Percentiles rank a stretch among this genome's conserved stretches.
Conservation (phyloP, 2,329 filamentous ascomycete species). For the Trichothecium roseum region DNA sequence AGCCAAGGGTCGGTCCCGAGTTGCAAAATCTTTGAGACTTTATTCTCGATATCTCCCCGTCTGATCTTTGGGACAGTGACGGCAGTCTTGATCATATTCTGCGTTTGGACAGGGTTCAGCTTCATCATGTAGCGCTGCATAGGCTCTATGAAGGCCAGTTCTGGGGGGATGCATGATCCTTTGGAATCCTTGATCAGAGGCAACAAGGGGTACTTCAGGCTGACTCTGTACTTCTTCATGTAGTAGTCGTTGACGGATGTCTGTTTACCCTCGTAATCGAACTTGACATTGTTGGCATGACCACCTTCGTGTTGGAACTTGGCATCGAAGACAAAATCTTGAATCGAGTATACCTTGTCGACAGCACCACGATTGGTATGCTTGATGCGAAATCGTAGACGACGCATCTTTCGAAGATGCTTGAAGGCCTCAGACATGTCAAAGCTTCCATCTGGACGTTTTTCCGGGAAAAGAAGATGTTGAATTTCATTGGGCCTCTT, state of each 20-base stretch:
- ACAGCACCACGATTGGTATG: conserved; percentile 36
- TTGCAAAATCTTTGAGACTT: conserved; percentile 44
- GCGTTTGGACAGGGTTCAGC: conserved; percentile 54
- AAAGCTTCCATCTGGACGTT: conserved; percentile 12
- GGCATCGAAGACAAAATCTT: conserved; percentile 36
- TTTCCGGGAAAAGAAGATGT: conserved; percentile 23
- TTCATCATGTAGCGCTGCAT: conserved; percentile 56
- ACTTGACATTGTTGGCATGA: conserved; percentile 39
- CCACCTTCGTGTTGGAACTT: conserved; percentile 34
- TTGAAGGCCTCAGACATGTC: conserved; percentile 41
- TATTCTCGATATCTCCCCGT: conserved; percentile 47
- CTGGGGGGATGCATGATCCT: conserved; percentile 49
- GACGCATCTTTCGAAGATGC: conserved; percentile 40
- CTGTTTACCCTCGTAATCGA: conserved; percentile 39
- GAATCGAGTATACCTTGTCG: conserved; percentile 40
- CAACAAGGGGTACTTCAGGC: conserved; percentile 33
- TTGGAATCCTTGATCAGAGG: conserved; percentile 49
- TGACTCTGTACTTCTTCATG: conserved; percentile 39
- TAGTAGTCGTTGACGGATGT: conserved; percentile 46
- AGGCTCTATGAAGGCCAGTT: conserved; percentile 39
- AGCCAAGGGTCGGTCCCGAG: conserved; percentile 65
- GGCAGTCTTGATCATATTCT: conserved; percentile 86
- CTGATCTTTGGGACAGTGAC: conserved; percentile 66
- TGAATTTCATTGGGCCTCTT: conserved; percentile 15
- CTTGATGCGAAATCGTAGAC: conserved; percentile 44